Evolutionary conservation across 768 basidiomycete species (phyloP).

Genomic region (Termitomyces sp.): DNA sequence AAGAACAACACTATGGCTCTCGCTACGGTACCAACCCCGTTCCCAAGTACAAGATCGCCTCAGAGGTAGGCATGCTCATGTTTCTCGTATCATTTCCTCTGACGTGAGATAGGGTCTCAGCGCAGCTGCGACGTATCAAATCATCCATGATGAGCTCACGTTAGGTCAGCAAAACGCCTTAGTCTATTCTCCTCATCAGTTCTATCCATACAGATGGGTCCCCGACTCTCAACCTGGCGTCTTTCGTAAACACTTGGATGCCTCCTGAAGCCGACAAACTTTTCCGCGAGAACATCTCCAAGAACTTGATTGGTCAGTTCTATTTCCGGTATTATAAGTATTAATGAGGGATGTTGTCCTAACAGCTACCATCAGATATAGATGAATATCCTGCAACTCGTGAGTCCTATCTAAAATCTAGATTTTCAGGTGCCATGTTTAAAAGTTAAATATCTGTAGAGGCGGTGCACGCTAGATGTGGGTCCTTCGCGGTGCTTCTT

Average conservation of each 20-base stretch:
- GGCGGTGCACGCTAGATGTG: conserved; percentile 49
- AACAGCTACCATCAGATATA: conserved; percentile 18
- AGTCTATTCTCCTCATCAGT: neutral
- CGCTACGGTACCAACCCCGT: conserved; percentile 64
- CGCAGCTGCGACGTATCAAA: conserved; percentile 49
- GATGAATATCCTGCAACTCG: conserved; percentile 70
- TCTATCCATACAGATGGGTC: conserved; percentile 46
- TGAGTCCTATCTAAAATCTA: conserved; percentile 20
- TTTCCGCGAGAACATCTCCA: conserved; percentile 56
- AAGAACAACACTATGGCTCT: conserved; percentile 44
- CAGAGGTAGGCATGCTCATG: conserved; percentile 31
- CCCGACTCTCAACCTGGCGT: conserved; percentile 58
- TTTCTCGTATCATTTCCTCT: neutral
- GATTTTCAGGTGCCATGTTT: too few species aligned
- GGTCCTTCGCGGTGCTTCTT: neutral
- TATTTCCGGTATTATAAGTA: neutral
- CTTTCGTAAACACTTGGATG: conserved; percentile 62
- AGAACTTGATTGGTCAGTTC: conserved; percentile 51
- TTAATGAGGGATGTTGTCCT: too few species aligned
- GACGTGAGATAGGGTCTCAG: conserved; percentile 39
- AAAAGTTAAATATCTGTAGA: conserved; percentile 31
- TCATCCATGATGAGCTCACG: conserved; percentile 55
- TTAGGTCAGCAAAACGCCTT: conserved; percentile 38
- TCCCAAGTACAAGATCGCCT: conserved; percentile 63
- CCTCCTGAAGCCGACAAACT: conserved; percentile 45